These are phyloP conservation scores for Tetrapisispora phaffii DNA, from an alignment of 805 yeast species.

Conservation along the genomic window DNA sequence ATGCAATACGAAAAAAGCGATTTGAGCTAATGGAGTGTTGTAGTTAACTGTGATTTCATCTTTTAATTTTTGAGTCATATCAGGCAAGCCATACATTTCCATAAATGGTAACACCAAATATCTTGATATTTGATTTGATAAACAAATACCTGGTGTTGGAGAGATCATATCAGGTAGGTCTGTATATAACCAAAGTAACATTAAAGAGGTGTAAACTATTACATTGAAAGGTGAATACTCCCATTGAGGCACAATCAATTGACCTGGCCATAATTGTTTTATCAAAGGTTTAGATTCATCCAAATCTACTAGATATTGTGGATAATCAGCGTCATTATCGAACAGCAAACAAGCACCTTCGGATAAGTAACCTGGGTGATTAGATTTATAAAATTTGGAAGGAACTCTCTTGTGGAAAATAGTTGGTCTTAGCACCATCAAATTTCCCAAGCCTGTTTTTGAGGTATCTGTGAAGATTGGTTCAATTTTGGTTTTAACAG, in stretches of 20 bases:
- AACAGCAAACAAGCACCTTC: slow-evolving; percentile 73
- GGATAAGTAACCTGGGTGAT: slow-evolving; percentile 60
- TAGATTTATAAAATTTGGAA: slow-evolving; percentile 53
- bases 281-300: slow-evolving; percentile 43
- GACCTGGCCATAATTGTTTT: slow-evolving; percentile 79
- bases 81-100: slow-evolving; percentile 31
- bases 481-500: slow-evolving; percentile 47
- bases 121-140: slow-evolving; percentile 50
- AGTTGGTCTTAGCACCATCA: slow-evolving; percentile 66
- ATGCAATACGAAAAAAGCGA: slow-evolving; percentile 65
- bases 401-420: slow-evolving; percentile 63
- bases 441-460: slow-evolving; percentile 36
- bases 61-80: slow-evolving; percentile 38
- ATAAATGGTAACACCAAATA: slow-evolving; percentile 22
- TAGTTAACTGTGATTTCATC: slow-evolving; percentile 38
- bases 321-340: slow-evolving; percentile 45
- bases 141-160: slow-evolving; percentile 86
- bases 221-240: slow-evolving; percentile 13
- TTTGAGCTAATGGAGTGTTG: slow-evolving; percentile 41
- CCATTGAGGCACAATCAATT: slow-evolving; percentile 48
- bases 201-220: slow-evolving; percentile 12
- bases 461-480: slow-evolving; percentile 36
- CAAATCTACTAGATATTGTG: slow-evolving; percentile 37
- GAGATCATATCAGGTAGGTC: slow-evolving; percentile 83
- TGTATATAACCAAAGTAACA: slow-evolving; percentile 75